phyloP scores from a whole-genome alignment of 495 filamentous ascomycete species.

The Aspergillus coremiiformis region DNA sequence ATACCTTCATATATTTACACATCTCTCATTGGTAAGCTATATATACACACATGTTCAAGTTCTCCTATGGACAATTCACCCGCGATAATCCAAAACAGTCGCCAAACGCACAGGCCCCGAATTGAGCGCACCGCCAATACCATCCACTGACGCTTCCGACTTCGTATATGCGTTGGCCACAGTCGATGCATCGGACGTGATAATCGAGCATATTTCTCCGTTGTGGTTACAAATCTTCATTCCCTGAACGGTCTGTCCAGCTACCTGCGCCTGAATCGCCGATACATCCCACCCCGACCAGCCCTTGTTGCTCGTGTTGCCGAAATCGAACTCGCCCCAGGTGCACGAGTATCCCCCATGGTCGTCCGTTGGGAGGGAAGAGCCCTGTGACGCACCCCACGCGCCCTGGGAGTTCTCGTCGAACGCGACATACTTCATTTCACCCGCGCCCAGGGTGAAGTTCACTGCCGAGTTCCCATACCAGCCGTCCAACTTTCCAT shows the following conservation, averaged over 20 bases:
- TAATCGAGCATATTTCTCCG: constrained; percentile 26
- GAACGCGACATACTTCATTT: constrained; percentile 41
- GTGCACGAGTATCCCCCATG: constrained; percentile 36
- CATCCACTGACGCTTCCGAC: constrained; percentile 24
- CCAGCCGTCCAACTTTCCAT: constrained; percentile 37
- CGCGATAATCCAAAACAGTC: constrained; percentile 27
- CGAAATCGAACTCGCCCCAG: constrained; percentile 42
- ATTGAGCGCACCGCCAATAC: constrained; percentile 28
- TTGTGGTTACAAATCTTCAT: constrained; percentile 32
- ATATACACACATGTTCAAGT: neutral
- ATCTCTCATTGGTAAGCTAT: neutral
- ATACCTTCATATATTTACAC: neutral
- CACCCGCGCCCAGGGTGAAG: constrained; percentile 37
- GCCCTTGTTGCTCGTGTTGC: constrained; percentile 25
- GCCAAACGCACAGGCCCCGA: constrained; percentile 27
- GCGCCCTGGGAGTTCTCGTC: constrained; percentile 40
- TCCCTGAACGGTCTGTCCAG: constrained; percentile 25
- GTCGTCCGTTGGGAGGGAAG: constrained; percentile 24
- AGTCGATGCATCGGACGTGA: constrained; percentile 23
- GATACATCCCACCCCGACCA: constrained; percentile 43
- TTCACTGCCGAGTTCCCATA: constrained; percentile 37
- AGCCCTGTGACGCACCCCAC: constrained; percentile 33
- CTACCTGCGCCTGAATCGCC: constrained; percentile 38
- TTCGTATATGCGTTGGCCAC: constrained; percentile 30
- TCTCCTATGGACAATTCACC: neutral